Evolutionary conservation across 306 rosid species (phyloP).

Genomic region (Vachellia pachyceras): DNA sequence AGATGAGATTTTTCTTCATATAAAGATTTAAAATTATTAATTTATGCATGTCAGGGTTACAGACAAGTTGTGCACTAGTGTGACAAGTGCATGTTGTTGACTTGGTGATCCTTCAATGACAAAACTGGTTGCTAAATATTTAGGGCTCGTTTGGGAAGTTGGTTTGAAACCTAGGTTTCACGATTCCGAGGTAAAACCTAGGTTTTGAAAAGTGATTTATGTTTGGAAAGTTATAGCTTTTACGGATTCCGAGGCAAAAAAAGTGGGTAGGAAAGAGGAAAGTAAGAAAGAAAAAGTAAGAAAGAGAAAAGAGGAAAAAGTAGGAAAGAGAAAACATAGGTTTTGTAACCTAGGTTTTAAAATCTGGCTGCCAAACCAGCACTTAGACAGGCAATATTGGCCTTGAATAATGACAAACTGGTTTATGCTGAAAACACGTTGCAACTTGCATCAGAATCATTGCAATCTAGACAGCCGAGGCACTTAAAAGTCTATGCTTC

Average conservation of each 20-base stretch:
- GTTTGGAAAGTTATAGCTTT: too few relatives aligned
- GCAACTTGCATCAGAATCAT: conserved; percentile 5
- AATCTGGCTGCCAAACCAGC: too few relatives aligned
- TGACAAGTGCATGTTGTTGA: conserved; percentile 16
- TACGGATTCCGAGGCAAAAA: too few relatives aligned
- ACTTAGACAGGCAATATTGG: conserved; percentile 19
- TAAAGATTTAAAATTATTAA: conserved; percentile 6
- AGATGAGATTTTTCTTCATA: background rate
- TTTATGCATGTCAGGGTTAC: background rate
- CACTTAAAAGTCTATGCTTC: conserved; percentile 9
- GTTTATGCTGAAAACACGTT: background rate
- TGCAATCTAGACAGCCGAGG: conserved; percentile 24
- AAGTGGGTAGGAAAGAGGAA: too few relatives aligned
- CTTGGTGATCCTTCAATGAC: conserved; percentile 10
- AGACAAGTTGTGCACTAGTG: background rate
- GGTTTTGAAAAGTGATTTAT: too few relatives aligned
- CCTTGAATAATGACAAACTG: conserved; percentile 9
- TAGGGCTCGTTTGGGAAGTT: too few relatives aligned
- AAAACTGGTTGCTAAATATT: conserved; percentile 32
- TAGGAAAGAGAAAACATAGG: too few relatives aligned
- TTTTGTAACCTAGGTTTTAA: too few relatives aligned
- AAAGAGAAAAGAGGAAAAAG: too few relatives aligned
- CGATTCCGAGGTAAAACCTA: too few relatives aligned
- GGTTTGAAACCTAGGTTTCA: too few relatives aligned
- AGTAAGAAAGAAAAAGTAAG: too few relatives aligned